phyloP scores from a whole-genome alignment of 2,329 filamentous ascomycete genomes.

The Penicillium decumbens region DNA sequence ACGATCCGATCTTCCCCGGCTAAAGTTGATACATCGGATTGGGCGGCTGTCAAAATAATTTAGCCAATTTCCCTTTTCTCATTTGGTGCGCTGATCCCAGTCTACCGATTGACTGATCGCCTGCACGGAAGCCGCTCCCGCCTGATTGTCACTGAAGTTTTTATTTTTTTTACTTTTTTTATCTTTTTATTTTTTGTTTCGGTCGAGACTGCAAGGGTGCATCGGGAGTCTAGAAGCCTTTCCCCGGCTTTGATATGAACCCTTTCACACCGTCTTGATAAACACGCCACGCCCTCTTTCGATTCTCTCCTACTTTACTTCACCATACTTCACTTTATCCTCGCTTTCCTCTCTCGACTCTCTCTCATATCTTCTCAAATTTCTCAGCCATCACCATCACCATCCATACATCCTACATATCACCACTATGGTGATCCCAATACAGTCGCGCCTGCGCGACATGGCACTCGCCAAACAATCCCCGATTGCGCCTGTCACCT shows the following conservation, averaged over 20 bases:
- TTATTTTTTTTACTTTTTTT: slow-evolving; percentile 3
- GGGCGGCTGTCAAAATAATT: slow-evolving; percentile 6
- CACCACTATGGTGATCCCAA: slow-evolving; percentile 20
- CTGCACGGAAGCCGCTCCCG: slow-evolving; percentile 17
- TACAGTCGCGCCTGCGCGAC: slow-evolving; percentile 21
- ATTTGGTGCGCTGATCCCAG: slow-evolving; percentile 4
- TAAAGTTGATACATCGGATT: slow-evolving; percentile 1
- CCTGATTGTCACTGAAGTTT: slow-evolving; percentile 1
- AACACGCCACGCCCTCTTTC: slow-evolving; percentile 10
- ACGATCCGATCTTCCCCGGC: slow-evolving; percentile 3
- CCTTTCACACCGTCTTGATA: slow-evolving; percentile 18
- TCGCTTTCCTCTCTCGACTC: not conserved
- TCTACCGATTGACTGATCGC: slow-evolving; percentile 11
- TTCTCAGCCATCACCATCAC: not conserved
- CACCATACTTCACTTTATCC: slow-evolving; percentile 1
- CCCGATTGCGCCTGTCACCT: slow-evolving; percentile 18
- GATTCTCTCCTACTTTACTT: slow-evolving; percentile 1
- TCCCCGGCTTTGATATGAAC: slow-evolving; percentile 23
- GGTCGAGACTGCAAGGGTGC: slow-evolving; percentile 23
- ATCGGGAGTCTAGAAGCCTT: slow-evolving; percentile 26
- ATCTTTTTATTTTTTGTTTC: slow-evolving; percentile 14
- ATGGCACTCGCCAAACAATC: slow-evolving; percentile 22
- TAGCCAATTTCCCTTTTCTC: not conserved
- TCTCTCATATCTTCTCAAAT: not conserved
- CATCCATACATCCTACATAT: not conserved